Evolutionary conservation across 148 eudicot species (phyloP).

Genomic region (Spergularia bocconei): DNA sequence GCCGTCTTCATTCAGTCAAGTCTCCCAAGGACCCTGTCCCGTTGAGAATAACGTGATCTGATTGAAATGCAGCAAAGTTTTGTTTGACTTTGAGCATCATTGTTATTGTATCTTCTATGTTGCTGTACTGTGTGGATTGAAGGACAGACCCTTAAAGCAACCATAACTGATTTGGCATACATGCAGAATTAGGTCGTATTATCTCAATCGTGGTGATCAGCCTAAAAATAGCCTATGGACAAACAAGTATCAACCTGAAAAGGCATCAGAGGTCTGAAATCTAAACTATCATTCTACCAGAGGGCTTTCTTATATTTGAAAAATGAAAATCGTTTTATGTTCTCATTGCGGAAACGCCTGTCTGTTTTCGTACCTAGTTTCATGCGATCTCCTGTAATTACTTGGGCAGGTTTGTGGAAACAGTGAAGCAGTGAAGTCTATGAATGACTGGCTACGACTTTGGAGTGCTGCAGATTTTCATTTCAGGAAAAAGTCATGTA

Average conservation of each 20-base stretch:
- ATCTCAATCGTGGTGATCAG: slow-evolving; percentile 40
- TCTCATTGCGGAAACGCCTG: background rate
- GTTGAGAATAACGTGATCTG: background rate
- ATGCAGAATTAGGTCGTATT: slow-evolving; percentile 48
- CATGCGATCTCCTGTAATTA: background rate
- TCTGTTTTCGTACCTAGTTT: background rate
- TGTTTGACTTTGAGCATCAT: slow-evolving; percentile 9
- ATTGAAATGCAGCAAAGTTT: background rate
- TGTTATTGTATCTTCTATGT: background rate
- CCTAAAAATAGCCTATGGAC: slow-evolving; percentile 89
- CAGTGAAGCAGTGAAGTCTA: slow-evolving; percentile 56
- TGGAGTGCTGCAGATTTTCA: slow-evolving; percentile 66
- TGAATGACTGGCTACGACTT: slow-evolving; percentile 77
- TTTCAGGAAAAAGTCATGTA: slow-evolving; percentile 33
- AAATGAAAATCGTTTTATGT: background rate
- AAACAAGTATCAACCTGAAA: slow-evolving; percentile 78
- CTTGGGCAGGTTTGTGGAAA: slow-evolving; percentile 86
- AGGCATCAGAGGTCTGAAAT: slow-evolving; percentile 67
- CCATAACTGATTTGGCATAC: background rate
- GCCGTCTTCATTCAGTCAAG: background rate
- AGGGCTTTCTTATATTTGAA: background rate
- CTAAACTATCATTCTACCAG: slow-evolving; percentile 5
- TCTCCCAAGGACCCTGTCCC: background rate
- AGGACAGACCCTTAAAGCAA: background rate
- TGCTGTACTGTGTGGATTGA: slow-evolving; percentile 10